phyloP scores from a whole-genome alignment of 495 filamentous ascomycete genomes.

The Aspergillus incahuasiensis region DNA sequence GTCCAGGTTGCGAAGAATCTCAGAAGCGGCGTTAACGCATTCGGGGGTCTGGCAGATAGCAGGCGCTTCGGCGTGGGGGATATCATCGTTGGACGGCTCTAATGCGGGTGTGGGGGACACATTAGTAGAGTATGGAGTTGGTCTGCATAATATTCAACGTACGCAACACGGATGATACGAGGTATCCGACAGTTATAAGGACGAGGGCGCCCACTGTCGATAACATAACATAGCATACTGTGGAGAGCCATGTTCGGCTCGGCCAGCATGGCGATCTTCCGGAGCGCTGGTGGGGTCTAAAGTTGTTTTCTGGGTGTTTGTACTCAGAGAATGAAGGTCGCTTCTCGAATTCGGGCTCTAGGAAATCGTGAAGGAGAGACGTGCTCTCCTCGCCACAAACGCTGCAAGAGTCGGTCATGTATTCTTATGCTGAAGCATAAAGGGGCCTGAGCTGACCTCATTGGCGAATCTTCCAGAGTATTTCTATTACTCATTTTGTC shows the following conservation, averaged over 20 bases:
- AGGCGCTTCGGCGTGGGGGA: conserved; percentile 18
- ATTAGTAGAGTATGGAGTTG: background rate
- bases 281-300: background rate
- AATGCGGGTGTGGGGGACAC: background rate
- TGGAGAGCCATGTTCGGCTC: background rate
- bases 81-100: background rate
- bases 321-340: background rate
- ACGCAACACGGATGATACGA: background rate
- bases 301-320: background rate
- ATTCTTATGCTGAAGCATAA: background rate
- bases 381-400: conserved; percentile 8
- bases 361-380: conserved; percentile 1
- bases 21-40: conserved; percentile 65
- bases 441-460: conserved; percentile 14
- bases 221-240: background rate
- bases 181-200: background rate
- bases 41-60: conserved; percentile 52
- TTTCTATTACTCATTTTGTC: conserved; percentile 12
- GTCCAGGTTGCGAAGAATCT: conserved; percentile 62
- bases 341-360: conserved; percentile 1
- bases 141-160: background rate
- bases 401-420: conserved; percentile 4
- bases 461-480: background rate
- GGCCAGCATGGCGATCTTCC: background rate
- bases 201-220: background rate